These are phyloP conservation scores for Hymenotorrendiella dingleyae DNA, from an alignment of 2,329 filamentous ascomycete genomes.

Conservation along the genomic window DNA sequence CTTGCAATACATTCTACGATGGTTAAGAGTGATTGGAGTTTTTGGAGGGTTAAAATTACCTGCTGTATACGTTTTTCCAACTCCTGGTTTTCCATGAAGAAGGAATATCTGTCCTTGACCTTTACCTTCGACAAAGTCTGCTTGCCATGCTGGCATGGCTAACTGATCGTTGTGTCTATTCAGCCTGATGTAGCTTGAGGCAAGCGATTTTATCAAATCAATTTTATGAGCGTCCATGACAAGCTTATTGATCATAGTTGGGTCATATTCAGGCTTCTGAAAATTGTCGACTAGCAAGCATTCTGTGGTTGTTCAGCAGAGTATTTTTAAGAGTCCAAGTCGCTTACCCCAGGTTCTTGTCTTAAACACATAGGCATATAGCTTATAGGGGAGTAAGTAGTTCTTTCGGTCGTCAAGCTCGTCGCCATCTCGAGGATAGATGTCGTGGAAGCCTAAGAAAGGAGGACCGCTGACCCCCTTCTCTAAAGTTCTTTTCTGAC, in stretches of 20 bases:
- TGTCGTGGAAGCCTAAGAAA: neutral
- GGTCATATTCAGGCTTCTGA: constrained; percentile 12
- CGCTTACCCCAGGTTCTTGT: constrained; percentile 10
- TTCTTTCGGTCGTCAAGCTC: neutral
- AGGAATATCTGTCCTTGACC: constrained; percentile 11
- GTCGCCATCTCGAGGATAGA: neutral
- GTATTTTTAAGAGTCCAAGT: too few relatives aligned
- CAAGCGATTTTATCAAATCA: constrained; percentile 23
- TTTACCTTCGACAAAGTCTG: constrained; percentile 18
- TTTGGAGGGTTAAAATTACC: constrained; percentile 4
- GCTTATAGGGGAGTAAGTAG: constrained; percentile 2
- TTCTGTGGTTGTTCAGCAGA: too few relatives aligned
- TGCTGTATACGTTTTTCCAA: constrained; percentile 17
- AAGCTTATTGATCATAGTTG: constrained; percentile 11
- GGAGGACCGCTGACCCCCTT: neutral
- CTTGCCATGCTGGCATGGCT: neutral
- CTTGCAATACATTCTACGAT: constrained; percentile 26
- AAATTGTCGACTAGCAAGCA: neutral
- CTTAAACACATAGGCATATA: constrained; percentile 7
- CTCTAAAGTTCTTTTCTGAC: neutral
- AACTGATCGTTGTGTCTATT: constrained; percentile 5
- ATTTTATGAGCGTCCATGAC: constrained; percentile 25
- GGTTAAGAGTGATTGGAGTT: neutral
- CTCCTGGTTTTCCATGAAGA: constrained; percentile 11
- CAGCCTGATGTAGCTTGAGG: constrained; percentile 5